phyloP scores from a whole-genome alignment of 1,284 basidiomycete species.

The Naganishia sp. region DNA sequence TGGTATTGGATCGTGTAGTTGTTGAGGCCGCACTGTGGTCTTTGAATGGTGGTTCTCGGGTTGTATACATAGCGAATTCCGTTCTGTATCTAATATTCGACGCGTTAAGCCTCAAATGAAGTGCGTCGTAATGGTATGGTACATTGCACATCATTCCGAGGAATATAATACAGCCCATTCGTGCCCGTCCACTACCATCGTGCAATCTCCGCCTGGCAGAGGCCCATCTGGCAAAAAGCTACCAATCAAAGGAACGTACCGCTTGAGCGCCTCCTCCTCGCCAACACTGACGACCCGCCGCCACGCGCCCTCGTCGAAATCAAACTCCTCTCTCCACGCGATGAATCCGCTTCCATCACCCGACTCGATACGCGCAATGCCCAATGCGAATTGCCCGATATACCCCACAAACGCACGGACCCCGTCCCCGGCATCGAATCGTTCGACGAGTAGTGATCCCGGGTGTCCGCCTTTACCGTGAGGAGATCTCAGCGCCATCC shows the following conservation, averaged over 20 bases:
- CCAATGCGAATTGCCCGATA: conserved; percentile 23
- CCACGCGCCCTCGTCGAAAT: background rate
- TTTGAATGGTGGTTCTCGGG: too few species aligned
- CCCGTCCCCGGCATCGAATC: background rate
- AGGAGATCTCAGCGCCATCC: conserved; percentile 18
- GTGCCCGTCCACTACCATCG: background rate
- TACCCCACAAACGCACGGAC: conserved; percentile 15
- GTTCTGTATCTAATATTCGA: too few species aligned
- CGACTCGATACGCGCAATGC: conserved; percentile 1
- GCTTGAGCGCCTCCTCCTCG: background rate
- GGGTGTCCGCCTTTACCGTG: background rate
- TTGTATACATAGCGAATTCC: too few species aligned
- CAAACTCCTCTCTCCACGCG: conserved; percentile 13
- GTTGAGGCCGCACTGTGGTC: too few species aligned
- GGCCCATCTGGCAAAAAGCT: background rate
- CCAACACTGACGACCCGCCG: conserved; percentile 1
- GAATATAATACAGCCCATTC: background rate
- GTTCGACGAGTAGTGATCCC: background rate
- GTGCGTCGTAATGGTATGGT: too few species aligned
- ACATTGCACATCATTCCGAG: background rate
- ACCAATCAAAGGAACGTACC: background rate
- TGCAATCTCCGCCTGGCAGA: conserved; percentile 36
- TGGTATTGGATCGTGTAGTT: conserved; percentile 7
- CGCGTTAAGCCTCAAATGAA: too few species aligned
- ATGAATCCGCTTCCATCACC: background rate